Base-by-base conservation (phyloP, 2,329 filamentous ascomycete species). In the Aspergillus cejpii region DNA sequence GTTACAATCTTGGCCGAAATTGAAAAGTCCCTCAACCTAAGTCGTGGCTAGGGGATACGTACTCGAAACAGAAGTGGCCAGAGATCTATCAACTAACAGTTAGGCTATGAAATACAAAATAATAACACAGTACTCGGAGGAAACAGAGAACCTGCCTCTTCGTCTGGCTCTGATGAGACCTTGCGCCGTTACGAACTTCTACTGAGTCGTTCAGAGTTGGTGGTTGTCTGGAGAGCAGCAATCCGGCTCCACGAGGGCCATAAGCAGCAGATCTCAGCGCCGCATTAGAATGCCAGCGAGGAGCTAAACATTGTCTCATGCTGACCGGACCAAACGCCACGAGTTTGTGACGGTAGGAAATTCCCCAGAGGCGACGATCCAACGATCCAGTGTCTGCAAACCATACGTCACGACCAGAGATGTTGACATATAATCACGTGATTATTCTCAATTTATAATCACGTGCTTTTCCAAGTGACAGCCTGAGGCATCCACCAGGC, bases 101-200 rank as follows among this genome's bases (percentile, higher is more conserved):
- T 46, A 50, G 34, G 46, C 38, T 39, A 51, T 10, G 44, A 6
- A 15, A 10, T 24, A 26, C 23, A 41, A 31, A 7, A 29, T 19
- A 17, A 11, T 34, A 31, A 15, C 38, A 41, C 44, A 17, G 37
- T 8, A 5, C 43, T 37, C 20, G 12, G 17, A 37, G 39, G 31
- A 34, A 20, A 17, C 31, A 23, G 17, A 42, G 14, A 48, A 55
- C 46, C 43, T 56, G 48, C 55, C 54, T 57, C 45, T 44, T 43
- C 19, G 34, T 21, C 29, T 39, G 44, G 29, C 43, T 48, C 17
- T 34, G 8, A 34, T 34, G 31, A 6, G 1, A 20, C 17, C 31
- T 12, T 34, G 17, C 6, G 10, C 31, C 3, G 17, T n/a, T 44
- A 50, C 19, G 36, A 43, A 33, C 41, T 45, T 24, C 19, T 37